Conservation (phyloP, 2,329 filamentous ascomycete genomes). For the Penicillium sp. region DNA sequence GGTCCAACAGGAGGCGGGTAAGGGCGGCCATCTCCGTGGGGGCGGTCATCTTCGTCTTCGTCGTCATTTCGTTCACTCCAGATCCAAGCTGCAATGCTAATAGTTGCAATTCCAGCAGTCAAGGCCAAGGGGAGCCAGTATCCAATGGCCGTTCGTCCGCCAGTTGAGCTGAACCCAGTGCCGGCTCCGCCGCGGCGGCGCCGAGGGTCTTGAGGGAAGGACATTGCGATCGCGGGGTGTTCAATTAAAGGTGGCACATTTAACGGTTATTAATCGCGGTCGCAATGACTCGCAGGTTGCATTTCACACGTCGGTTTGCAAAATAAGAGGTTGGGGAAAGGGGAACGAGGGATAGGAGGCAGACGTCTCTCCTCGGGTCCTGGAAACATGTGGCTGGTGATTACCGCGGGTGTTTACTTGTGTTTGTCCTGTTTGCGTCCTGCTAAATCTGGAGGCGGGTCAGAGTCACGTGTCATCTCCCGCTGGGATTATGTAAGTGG, state of each 20-base stretch:
- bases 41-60: constrained; percentile 64
- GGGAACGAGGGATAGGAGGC: constrained; percentile 18
- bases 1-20: constrained; percentile 28
- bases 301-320: constrained; percentile 30
- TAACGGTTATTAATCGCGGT: constrained; percentile 22
- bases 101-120: constrained; percentile 83
- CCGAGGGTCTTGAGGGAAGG: constrained; percentile 42
- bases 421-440: constrained; percentile 34
- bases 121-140: constrained; percentile 89
- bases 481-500: not conserved
- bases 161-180: constrained; percentile 44
- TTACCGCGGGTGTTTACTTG: constrained; percentile 31
- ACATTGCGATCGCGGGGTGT: constrained; percentile 37
- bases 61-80: constrained; percentile 84
- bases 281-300: constrained; percentile 31
- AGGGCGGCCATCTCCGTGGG: constrained; percentile 34
- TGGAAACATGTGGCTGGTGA: constrained; percentile 46
- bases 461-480: not conserved
- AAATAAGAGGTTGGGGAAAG: constrained; percentile 22
- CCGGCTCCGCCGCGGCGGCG: constrained; percentile 40
- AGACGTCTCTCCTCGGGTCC: constrained; percentile 33
- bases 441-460: constrained; percentile 27
- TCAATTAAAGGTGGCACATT: constrained; percentile 31
- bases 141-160: constrained; percentile 48
- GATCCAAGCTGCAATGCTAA: constrained; percentile 84